Percentiles rank a stretch among this genome's conserved stretches.
Conservation (phyloP, 2,329 filamentous ascomycete genomes). For the Xylariaceae sp. region DNA sequence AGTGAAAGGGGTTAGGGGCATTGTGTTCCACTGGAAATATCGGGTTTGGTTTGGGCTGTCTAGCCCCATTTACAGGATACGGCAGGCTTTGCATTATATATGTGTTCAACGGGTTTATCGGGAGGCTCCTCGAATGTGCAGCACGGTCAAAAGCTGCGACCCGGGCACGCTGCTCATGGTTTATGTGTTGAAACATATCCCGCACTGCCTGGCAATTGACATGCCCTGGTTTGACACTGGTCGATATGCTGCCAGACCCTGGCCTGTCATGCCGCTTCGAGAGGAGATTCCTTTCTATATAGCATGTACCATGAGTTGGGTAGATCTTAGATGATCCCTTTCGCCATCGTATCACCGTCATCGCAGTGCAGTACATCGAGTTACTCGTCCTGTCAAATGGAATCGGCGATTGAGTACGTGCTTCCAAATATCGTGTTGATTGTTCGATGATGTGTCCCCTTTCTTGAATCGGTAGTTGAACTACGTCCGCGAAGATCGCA, state of each 20-base stretch:
- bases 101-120: slow-evolving; percentile 4
- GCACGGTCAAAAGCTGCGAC: slow-evolving; percentile 3
- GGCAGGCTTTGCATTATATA: slow-evolving; percentile 10
- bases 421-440: not conserved
- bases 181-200: slow-evolving; percentile 2
- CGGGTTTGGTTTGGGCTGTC: slow-evolving; percentile 8
- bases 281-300: slow-evolving; percentile 10
- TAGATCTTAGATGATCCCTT: slow-evolving; percentile 13
- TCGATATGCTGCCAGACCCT: not conserved
- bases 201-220: not conserved
- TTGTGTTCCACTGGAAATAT: slow-evolving; percentile 15
- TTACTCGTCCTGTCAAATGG: slow-evolving; percentile 7
- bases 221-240: not conserved
- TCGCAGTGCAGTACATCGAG: not conserved
- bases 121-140: not conserved
- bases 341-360: not conserved
- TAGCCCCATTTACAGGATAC: slow-evolving; percentile 11
- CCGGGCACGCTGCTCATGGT: slow-evolving; percentile 1
- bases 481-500: too few species aligned
- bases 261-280: not conserved
- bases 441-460: not conserved
- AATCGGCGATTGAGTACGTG: slow-evolving; percentile 7
- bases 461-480: too few species aligned
- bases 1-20: not conserved
- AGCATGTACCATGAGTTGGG: slow-evolving; percentile 17